phyloP scores from a whole-genome alignment of 1,139 yeast genomes.

The Nakaseomyces bracarensis region DNA sequence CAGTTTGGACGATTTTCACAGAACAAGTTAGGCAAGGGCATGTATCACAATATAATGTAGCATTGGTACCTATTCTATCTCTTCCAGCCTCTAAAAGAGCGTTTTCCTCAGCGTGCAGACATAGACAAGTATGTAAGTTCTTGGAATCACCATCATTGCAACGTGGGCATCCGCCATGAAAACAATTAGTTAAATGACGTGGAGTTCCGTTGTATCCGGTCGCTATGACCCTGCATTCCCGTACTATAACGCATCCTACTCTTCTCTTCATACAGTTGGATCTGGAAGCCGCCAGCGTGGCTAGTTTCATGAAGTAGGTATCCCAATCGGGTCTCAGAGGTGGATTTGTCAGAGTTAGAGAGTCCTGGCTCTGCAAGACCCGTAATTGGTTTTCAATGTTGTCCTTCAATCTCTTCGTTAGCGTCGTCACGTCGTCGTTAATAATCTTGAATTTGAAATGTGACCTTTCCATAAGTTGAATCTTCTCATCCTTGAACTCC shows the following conservation, averaged over 20 bases:
- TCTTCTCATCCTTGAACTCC: constrained; percentile 17
- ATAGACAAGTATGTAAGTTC: constrained; percentile 73
- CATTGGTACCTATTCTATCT: constrained; percentile 59
- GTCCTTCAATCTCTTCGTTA: constrained; percentile 12
- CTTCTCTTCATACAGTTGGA: constrained; percentile 95
- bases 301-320: constrained; percentile 84
- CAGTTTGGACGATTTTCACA: constrained; percentile 88
- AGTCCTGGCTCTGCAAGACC: constrained; percentile 12
- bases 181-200: constrained; percentile 75
- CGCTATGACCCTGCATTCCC: constrained; percentile 79
- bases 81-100: constrained; percentile 92
- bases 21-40: constrained; percentile 97
- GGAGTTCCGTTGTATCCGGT: constrained; percentile 99
- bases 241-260: constrained; percentile 90
- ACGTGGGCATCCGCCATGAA: constrained; percentile 88
- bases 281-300: constrained; percentile 85
- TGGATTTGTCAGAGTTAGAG: constrained; percentile 26
- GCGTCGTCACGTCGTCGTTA: constrained; percentile 7
- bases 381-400: constrained; percentile 15
- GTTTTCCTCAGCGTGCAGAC: constrained; percentile 95
- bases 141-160: constrained; percentile 68
- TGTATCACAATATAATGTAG: constrained; percentile 82
- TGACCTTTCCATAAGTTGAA: constrained; percentile 21
- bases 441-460: constrained; percentile 21
- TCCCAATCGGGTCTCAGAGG: constrained; percentile 94